Evolutionary conservation across 805 yeast species (phyloP).

Genomic region (Sugiyamaella lignohabitans): DNA sequence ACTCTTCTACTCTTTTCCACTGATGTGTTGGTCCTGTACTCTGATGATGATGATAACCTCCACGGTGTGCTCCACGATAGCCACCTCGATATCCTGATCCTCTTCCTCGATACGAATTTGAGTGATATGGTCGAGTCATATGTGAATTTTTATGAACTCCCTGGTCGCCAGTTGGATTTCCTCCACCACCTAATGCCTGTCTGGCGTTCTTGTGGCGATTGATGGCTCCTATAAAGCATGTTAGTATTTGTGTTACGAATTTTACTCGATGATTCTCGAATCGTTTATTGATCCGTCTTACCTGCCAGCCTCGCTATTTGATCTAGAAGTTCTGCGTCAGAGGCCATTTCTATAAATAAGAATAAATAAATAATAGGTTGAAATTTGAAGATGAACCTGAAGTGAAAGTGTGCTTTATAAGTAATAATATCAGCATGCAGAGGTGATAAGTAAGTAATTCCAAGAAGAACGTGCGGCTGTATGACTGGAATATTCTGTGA

Average conservation of each 20-base stretch:
- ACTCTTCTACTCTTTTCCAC: neutral
- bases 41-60: too few relatives aligned
- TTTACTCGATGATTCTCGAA: neutral
- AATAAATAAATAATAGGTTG: neutral
- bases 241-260: neutral
- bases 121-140: too few relatives aligned
- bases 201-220: constrained; percentile 19
- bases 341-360: constrained; percentile 9
- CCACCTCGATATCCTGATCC: constrained; percentile 1
- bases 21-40: neutral
- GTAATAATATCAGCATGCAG: too few relatives aligned
- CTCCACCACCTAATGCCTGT: neutral
- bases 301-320: constrained; percentile 21
- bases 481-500: too few relatives aligned
- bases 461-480: too few relatives aligned
- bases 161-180: constrained; percentile 1
- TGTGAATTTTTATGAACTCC: neutral
- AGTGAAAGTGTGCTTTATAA: too few relatives aligned
- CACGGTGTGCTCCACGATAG: constrained; percentile 2
- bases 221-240: constrained; percentile 19
- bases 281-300: neutral
- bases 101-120: neutral
- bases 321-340: constrained; percentile 19
- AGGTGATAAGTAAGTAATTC: too few relatives aligned
- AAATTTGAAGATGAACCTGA: too few relatives aligned